These are phyloP conservation scores for Aspergillus piperis DNA, from an alignment of 2,329 filamentous ascomycete genomes.

Conservation along the genomic window DNA sequence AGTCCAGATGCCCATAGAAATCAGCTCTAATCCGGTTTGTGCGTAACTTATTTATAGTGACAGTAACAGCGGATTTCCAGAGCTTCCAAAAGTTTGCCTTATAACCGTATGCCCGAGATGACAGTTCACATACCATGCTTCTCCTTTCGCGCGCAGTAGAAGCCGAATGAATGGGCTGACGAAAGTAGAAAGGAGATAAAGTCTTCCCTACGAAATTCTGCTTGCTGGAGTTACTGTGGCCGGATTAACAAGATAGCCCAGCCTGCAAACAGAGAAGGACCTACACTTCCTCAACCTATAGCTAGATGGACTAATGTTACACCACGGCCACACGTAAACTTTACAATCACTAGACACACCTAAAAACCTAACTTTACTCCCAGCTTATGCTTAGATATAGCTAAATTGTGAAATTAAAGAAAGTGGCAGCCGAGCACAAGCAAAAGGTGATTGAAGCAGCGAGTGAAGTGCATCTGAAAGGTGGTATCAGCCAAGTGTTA, in stretches of 20 bases:
- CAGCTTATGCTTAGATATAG: not conserved
- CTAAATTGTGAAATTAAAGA: not conserved
- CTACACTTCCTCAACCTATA: no score
- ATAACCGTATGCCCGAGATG: no score
- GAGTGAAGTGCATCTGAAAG: not conserved
- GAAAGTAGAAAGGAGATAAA: no score
- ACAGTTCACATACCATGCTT: no score
- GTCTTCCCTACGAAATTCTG: not conserved
- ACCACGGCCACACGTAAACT: not conserved
- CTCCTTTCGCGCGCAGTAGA: no score
- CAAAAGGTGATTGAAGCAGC: not conserved
- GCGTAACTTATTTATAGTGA: no score
- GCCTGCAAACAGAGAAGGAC: not conserved
- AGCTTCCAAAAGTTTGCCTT: no score
- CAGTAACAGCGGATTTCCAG: no score
- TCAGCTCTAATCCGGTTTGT: no score
- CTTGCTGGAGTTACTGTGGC: not conserved
- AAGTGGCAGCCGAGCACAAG: not conserved
- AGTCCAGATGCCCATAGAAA: no score
- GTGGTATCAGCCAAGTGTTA: not conserved
- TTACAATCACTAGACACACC: not conserved
- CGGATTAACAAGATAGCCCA: not conserved
- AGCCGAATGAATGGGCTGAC: no score
- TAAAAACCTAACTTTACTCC: not conserved
- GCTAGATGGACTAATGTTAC: not conserved